phyloP scores from a whole-genome alignment of 441 rosid species.

The Euphorbia celastroides region DNA sequence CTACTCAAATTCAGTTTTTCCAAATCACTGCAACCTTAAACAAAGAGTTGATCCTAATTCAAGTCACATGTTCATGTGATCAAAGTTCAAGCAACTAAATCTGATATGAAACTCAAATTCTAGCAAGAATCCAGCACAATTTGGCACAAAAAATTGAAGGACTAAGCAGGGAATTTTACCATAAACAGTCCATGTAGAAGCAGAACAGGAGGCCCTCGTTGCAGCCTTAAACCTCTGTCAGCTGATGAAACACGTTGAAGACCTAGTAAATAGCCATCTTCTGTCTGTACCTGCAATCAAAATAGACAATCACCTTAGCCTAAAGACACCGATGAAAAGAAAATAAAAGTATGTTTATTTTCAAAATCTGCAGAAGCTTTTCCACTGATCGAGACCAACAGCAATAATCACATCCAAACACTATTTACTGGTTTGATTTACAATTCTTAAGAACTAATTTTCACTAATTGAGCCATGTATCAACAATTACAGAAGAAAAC shows the following conservation, averaged over 20 bases:
- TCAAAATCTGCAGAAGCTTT: neutral
- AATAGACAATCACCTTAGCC: neutral
- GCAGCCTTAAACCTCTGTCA: constrained; percentile 22
- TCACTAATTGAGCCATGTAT: neutral
- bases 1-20: neutral
- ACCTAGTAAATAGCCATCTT: constrained; percentile 74
- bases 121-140: no score
- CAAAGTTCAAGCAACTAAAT: neutral
- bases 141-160: neutral
- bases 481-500: neutral
- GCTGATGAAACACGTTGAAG: constrained; percentile 75
- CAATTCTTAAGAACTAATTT: neutral
- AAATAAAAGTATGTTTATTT: neutral
- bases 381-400: neutral
- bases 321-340: neutral
- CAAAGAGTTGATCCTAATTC: neutral
- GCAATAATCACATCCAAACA: no score
- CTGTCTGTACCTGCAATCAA: constrained; percentile 51
- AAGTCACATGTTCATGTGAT: neutral
- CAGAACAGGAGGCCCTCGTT: constrained; percentile 59
- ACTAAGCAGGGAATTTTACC: constrained; percentile 32
- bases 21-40: neutral
- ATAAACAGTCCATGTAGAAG: constrained; percentile 86
- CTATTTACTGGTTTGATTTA: no score
- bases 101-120: neutral